Conservation (phyloP, 164 flowering plant species). For the Magnolia sinica region DNA sequence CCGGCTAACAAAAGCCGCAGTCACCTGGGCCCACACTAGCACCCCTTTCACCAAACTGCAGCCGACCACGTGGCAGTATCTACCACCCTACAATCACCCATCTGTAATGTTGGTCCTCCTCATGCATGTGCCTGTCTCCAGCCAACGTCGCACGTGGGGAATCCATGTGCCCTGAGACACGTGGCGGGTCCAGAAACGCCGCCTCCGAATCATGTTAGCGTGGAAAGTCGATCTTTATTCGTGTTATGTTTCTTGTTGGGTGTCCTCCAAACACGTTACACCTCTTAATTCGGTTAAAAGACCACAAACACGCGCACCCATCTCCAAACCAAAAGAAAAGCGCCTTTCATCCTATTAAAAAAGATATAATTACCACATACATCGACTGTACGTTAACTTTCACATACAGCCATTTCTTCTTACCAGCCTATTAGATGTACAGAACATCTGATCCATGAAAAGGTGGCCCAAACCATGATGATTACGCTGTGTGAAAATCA, state of each 20-base stretch:
- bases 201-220: not conserved
- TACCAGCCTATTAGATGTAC: too few relatives aligned
- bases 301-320: not conserved
- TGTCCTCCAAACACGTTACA: constrained; percentile 12
- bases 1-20: not conserved
- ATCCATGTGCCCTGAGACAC: not conserved
- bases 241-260: constrained; percentile 27
- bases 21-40: not conserved
- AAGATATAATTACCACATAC: not conserved
- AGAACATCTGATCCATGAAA: too few relatives aligned
- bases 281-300: not conserved
- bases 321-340: not conserved
- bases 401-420: not conserved
- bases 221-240: not conserved
- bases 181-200: not conserved
- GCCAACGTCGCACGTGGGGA: not conserved
- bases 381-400: not conserved
- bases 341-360: not conserved
- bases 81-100: not conserved
- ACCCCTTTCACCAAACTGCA: not conserved
- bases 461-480: too few relatives aligned
- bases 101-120: not conserved
- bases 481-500: too few relatives aligned
- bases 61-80: not conserved
- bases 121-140: too few relatives aligned